These are phyloP conservation scores for Melocanna baccifera DNA, from an alignment of 176 grass and related monocot species.

Conservation along the genomic window DNA sequence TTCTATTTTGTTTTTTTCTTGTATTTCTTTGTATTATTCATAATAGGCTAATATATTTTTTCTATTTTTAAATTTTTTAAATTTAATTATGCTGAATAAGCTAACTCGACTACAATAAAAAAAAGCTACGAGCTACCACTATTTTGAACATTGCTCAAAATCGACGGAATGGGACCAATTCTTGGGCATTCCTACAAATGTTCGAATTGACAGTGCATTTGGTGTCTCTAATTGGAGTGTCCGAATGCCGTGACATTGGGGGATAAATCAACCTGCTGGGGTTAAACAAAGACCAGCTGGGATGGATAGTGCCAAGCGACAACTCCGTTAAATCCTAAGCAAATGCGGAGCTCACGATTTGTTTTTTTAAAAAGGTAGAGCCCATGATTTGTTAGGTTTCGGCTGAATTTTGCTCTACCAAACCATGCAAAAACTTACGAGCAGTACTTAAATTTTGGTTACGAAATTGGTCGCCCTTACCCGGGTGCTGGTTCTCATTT, in stretches of 20 bases:
- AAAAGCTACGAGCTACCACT: too few species aligned
- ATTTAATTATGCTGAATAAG: too few species aligned
- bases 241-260: neutral
- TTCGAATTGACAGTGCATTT: neutral
- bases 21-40: too few species aligned
- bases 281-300: neutral
- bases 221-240: neutral
- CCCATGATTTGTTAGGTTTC: neutral
- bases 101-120: too few species aligned
- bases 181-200: neutral
- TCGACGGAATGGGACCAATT: conserved; percentile 24
- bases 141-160: too few species aligned
- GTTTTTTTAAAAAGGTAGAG: neutral
- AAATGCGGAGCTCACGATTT: neutral
- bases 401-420: neutral
- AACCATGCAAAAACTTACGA: neutral
- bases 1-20: too few species aligned
- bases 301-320: neutral
- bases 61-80: too few species aligned
- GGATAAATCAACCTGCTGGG: neutral
- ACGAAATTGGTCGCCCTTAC: neutral
- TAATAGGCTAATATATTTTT: too few species aligned
- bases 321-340: conserved; percentile 16
- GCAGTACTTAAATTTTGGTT: neutral
- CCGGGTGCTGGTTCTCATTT: neutral